phyloP scores from a whole-genome alignment of 1,284 basidiomycete genomes.

The Trametes versicolor region DNA sequence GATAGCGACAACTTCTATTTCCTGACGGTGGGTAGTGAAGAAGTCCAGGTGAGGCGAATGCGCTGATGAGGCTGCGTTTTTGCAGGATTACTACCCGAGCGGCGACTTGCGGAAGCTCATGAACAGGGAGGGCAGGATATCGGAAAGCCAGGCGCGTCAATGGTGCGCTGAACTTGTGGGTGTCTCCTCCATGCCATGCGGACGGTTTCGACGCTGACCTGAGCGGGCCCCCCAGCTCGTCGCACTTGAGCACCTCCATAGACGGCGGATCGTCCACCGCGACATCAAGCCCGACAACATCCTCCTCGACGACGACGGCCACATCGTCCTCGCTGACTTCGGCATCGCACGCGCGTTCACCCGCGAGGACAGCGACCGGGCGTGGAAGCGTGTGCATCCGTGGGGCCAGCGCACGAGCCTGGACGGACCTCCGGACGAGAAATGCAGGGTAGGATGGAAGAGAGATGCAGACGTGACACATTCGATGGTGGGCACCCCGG shows the following conservation, averaged over 20 bases:
- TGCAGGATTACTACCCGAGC: slow-evolving; percentile 37
- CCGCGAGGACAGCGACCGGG: slow-evolving; percentile 44
- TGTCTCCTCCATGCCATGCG: not conserved
- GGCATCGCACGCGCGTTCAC: slow-evolving; percentile 64
- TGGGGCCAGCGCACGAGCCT: slow-evolving; percentile 45
- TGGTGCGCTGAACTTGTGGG: slow-evolving; percentile 42
- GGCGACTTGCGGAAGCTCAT: slow-evolving; percentile 39
- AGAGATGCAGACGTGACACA: slow-evolving; percentile 26
- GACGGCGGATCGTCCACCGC: slow-evolving; percentile 49
- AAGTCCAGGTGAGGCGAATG: not conserved
- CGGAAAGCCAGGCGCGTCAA: slow-evolving; percentile 27
- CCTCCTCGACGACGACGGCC: slow-evolving; percentile 69
- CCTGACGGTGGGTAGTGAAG: slow-evolving; percentile 35
- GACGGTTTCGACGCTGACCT: slow-evolving; percentile 57
- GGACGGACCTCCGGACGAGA: not conserved
- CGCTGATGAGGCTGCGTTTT: not conserved
- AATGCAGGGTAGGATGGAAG: not conserved
- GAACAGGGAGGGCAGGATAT: slow-evolving; percentile 29
- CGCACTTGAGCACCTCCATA: slow-evolving; percentile 52
- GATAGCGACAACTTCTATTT: slow-evolving; percentile 46
- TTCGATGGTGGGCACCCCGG: slow-evolving; percentile 44
- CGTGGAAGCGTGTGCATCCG: slow-evolving; percentile 26
- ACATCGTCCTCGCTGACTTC: slow-evolving; percentile 74
- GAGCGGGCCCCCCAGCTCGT: slow-evolving; percentile 28
- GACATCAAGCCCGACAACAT: slow-evolving; percentile 68